Evolutionary conservation across 805 yeast species (phyloP).

Genomic region (Saccharomyces kudriavzevii): DNA sequence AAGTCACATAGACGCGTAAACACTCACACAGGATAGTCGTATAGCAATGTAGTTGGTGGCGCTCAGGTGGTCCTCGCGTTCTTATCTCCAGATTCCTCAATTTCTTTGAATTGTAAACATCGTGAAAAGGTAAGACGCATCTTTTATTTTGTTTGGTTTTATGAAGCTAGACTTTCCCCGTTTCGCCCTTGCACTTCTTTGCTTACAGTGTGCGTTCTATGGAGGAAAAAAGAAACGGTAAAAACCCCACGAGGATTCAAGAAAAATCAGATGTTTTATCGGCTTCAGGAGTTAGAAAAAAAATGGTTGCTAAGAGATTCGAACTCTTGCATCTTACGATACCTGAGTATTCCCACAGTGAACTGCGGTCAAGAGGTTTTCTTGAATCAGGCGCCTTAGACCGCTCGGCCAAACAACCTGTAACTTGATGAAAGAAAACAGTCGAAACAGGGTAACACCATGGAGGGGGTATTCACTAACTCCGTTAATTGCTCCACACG

Average conservation of each 20-base stretch:
- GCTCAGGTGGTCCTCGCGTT: not conserved
- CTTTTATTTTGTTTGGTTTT: not conserved
- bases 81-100: not conserved
- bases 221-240: not conserved
- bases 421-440: not conserved
- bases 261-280: no score
- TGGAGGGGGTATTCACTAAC: no score
- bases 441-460: no score
- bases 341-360: not conserved
- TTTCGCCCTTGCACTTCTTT: not conserved
- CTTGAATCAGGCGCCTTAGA: conserved; percentile 7
- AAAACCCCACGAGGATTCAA: not conserved
- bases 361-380: not conserved
- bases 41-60: not conserved
- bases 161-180: not conserved
- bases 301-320: not conserved
- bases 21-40: not conserved
- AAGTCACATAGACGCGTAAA: not conserved
- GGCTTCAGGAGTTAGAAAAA: not conserved
- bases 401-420: conserved; percentile 1
- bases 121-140: not conserved
- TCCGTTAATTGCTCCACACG: no score
- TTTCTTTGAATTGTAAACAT: not conserved
- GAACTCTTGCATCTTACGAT: not conserved
- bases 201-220: not conserved